phyloP scores from a whole-genome alignment of 2,329 filamentous ascomycete species.

The Clarireedia paspali region DNA sequence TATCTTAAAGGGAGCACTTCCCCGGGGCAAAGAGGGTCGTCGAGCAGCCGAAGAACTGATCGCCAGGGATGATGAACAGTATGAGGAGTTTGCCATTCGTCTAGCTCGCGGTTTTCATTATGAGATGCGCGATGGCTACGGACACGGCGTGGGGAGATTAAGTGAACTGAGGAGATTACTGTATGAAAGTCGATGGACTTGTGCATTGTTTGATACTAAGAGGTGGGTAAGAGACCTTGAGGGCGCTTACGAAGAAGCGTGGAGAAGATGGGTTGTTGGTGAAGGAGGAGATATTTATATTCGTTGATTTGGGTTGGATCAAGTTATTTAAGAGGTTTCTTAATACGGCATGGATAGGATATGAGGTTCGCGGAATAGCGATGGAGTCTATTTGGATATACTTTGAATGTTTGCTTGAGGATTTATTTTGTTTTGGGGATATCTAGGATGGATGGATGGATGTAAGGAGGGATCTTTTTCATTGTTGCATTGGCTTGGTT shows the following conservation, averaged over 20 bases:
- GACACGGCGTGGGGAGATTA: slow-evolving; percentile 59
- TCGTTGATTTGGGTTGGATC: background rate
- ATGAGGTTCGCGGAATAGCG: background rate
- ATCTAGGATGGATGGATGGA: background rate
- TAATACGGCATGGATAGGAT: no score
- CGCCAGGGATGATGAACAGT: slow-evolving; percentile 68
- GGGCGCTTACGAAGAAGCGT: slow-evolving; percentile 79
- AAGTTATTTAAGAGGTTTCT: no score
- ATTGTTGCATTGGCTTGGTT: background rate
- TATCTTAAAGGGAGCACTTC: slow-evolving; percentile 83
- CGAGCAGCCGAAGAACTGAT: slow-evolving; percentile 69
- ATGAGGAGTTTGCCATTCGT: slow-evolving; percentile 68
- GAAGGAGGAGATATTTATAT: slow-evolving; percentile 92
- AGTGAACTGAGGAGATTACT: slow-evolving; percentile 72
- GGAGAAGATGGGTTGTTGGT: slow-evolving; percentile 78
- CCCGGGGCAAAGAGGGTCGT: slow-evolving; percentile 59
- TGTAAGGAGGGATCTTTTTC: background rate
- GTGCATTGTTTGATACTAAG: slow-evolving; percentile 82
- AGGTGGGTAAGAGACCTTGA: slow-evolving; percentile 90
- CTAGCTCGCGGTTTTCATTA: slow-evolving; percentile 61
- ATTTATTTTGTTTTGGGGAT: background rate
- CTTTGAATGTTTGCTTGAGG: background rate
- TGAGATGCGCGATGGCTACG: slow-evolving; percentile 37
- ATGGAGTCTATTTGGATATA: background rate
- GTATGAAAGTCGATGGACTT: slow-evolving; percentile 77